Evolutionary conservation across 2,329 filamentous ascomycete species (phyloP).

Genomic region (Trichocomaceae sp.): DNA sequence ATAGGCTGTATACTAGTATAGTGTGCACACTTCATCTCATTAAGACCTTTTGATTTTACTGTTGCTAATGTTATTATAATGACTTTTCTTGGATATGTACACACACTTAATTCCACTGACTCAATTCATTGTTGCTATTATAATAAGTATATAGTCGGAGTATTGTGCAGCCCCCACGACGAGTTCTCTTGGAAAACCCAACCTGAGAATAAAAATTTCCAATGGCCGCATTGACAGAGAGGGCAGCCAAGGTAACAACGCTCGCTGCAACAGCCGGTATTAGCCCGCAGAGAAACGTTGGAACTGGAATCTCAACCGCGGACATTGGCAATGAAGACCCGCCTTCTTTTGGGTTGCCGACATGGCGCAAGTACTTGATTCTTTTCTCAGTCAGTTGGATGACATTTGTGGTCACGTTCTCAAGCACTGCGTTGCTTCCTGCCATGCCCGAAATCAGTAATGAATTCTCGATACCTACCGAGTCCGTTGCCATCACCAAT

Average conservation of each 20-base stretch:
- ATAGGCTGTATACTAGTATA: no score
- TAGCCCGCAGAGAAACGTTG: neutral
- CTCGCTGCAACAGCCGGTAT: neutral
- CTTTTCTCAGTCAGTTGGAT: constrained; percentile 39
- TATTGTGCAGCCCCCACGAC: no score
- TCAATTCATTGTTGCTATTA: no score
- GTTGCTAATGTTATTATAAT: no score
- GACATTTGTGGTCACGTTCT: constrained; percentile 37
- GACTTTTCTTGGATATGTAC: no score
- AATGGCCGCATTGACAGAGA: neutral
- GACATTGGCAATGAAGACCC: neutral
- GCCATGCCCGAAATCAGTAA: constrained; percentile 35
- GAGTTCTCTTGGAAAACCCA: neutral
- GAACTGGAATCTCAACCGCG: neutral
- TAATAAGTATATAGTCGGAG: no score
- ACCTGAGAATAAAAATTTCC: neutral
- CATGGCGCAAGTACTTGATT: constrained; percentile 37
- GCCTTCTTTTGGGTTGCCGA: constrained; percentile 14
- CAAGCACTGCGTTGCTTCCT: constrained; percentile 37
- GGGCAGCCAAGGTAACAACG: neutral
- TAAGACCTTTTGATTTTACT: no score
- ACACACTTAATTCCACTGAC: no score
- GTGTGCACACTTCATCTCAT: no score
- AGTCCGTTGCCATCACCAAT: constrained; percentile 32
- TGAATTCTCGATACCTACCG: constrained; percentile 31